These are phyloP conservation scores for Talinum fruticosum DNA, from an alignment of 148 eudicot genomes.

Conservation along the genomic window DNA sequence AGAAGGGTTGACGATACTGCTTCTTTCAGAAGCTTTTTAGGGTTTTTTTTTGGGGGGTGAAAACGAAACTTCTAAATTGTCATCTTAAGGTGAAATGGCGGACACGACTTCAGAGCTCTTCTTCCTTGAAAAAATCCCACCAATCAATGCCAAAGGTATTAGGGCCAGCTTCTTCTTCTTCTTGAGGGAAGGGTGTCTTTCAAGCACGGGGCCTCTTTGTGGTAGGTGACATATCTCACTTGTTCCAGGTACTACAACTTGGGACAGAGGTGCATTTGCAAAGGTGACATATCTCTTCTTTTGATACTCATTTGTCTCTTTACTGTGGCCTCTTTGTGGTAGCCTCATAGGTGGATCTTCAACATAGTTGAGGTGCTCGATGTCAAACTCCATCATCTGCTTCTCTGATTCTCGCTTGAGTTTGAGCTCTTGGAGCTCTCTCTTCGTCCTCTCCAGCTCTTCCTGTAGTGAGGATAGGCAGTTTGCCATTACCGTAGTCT, in stretches of 20 bases:
- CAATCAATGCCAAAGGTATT: slow-evolving; percentile 58
- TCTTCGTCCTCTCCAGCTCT: slow-evolving; percentile 68
- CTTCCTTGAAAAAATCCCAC: slow-evolving; percentile 59
- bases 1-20: not conserved
- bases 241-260: slow-evolving; percentile 34
- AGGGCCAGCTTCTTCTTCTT: slow-evolving; percentile 68
- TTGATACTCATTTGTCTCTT: slow-evolving; percentile 41
- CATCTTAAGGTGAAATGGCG: slow-evolving; percentile 18
- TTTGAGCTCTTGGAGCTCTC: slow-evolving; percentile 62
- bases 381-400: slow-evolving; percentile 35
- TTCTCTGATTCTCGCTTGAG: slow-evolving; percentile 39
- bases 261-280: slow-evolving; percentile 51
- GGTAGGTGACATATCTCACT: too few relatives aligned
- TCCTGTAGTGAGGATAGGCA: slow-evolving; percentile 52
- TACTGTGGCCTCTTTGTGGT: slow-evolving; percentile 5
- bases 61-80: not conserved
- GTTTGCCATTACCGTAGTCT: slow-evolving; percentile 52
- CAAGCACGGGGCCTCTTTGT: slow-evolving; percentile 41
- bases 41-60: not conserved
- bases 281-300: slow-evolving; percentile 78
- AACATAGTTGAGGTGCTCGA: slow-evolving; percentile 51
- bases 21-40: too few relatives aligned
- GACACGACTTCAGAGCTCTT: slow-evolving; percentile 33
- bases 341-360: slow-evolving; percentile 38
- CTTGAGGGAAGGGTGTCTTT: slow-evolving; percentile 73